phyloP scores from a whole-genome alignment of 176 grass and related monocot genomes.

The Ampelocalamus luodianensis region DNA sequence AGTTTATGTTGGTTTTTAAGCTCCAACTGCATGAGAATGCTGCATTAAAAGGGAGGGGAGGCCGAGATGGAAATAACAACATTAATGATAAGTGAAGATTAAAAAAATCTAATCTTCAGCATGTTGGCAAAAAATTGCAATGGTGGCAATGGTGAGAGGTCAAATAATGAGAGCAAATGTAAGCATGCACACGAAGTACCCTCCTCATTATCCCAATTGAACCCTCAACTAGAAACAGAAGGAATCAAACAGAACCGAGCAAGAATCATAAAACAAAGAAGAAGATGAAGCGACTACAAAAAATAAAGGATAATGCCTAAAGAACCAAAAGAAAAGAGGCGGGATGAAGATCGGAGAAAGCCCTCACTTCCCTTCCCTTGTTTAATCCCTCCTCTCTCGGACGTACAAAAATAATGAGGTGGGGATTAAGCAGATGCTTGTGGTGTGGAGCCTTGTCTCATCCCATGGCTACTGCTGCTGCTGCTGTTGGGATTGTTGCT shows the following conservation, averaged over 20 bases:
- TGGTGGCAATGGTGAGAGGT: conserved; percentile 22
- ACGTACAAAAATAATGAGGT: conserved; percentile 42
- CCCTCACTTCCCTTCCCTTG: neutral
- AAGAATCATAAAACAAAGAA: conserved; percentile 35
- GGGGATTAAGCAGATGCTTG: conserved; percentile 43
- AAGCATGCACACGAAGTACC: neutral
- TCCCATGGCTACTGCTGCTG: conserved; percentile 45
- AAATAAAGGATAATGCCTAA: conserved; percentile 29
- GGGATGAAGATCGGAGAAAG: neutral
- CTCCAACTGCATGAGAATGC: conserved; percentile 18
- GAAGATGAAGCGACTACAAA: conserved; percentile 27
- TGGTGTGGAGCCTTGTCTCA: conserved; percentile 34
- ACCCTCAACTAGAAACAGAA: conserved; percentile 11
- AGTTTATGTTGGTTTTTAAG: conserved; percentile 36
- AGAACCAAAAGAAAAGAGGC: neutral
- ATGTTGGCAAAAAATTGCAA: neutral
- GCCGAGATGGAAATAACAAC: neutral
- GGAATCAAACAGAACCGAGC: conserved; percentile 14
- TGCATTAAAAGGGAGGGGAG: neutral
- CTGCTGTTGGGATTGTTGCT: conserved; percentile 36
- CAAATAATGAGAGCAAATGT: conserved; percentile 6
- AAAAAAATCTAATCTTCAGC: neutral
- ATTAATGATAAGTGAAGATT: neutral
- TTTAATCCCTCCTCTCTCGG: conserved; percentile 35
- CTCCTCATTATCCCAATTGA: neutral